Base-by-base conservation (phyloP, 2,329 filamentous ascomycete species). In the Dendryphion nanum region DNA sequence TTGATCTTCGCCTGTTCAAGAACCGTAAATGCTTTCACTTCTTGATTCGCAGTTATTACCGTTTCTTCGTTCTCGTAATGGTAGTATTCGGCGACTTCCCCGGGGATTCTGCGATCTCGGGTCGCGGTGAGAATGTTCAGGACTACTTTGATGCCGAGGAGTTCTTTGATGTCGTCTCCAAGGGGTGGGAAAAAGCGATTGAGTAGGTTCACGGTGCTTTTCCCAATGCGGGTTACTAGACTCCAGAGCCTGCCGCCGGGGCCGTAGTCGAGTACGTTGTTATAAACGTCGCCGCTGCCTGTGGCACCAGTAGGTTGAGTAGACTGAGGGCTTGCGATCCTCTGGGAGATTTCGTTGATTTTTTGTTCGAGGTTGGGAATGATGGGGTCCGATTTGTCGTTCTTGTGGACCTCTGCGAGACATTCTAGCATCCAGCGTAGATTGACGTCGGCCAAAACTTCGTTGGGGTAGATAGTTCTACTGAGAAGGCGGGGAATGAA, bases 211-310 rank as follows among this genome's bases (percentile, higher is more conserved):
- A 48, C 45, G 12, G 48, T 31, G 8, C 24, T 16, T 2, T 30
- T 36, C 4, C 47, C 49, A 1, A 53, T 35, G 5, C 52, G 46
- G 4, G 51, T 44, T 0, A 62, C 26, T 1, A 39, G 18, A 4
- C 43, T 38, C 4, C 50, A 36, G 3, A 65, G 13, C 13, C 30
- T 29, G 24, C 62, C 62, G 1, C 45, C 57, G 2, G 62, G 62
- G 2, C 45, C 59, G 30, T 60, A 63, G 3, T 47, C 38, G 1
- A 62, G 43, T 0, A 61, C 43, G 12, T 57, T 42, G 36, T 53
- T 51, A 42, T 64, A 64, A 7, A 65, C 50, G 12, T 66, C 63
- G 10, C 63, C 63, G 19, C 51, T 59, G 2, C 63, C 63, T 2
- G 50, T 55, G 3, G 35, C 37, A n/a, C 17, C 32, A 14, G n/a